Conservation (phyloP, 148 eudicot species). For the Chenopodium suecicum region DNA sequence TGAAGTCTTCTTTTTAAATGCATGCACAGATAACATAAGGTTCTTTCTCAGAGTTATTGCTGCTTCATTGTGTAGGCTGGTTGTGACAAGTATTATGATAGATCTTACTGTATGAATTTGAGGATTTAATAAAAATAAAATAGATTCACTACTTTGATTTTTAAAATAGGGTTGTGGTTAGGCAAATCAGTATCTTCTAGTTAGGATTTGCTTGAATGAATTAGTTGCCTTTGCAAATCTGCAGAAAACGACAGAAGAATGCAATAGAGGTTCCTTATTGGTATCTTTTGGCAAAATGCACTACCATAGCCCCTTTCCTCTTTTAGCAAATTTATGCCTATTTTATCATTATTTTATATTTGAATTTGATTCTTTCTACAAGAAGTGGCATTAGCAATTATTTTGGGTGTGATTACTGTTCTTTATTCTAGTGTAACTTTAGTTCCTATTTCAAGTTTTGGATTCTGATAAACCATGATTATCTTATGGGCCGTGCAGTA, state of each 20-base stretch:
- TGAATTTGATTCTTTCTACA: neutral
- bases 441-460: neutral
- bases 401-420: neutral
- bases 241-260: neutral
- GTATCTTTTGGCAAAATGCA: neutral
- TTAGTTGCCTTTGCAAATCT: constrained; percentile 9
- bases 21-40: neutral
- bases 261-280: constrained; percentile 2
- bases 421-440: neutral
- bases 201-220: constrained; percentile 18
- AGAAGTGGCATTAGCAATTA: neutral
- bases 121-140: too few species aligned
- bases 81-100: neutral
- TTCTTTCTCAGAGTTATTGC: neutral
- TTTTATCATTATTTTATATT: neutral
- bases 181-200: neutral
- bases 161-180: neutral
- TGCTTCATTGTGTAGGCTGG: neutral
- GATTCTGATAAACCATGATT: neutral
- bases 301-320: constrained; percentile 11
- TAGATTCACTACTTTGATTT: neutral
- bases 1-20: neutral
- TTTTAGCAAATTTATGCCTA: constrained; percentile 9
- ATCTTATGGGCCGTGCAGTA: neutral
- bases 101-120: neutral